Evolutionary conservation across 2,329 filamentous ascomycete species (phyloP).

Genomic region (Leptodontidium sp.): DNA sequence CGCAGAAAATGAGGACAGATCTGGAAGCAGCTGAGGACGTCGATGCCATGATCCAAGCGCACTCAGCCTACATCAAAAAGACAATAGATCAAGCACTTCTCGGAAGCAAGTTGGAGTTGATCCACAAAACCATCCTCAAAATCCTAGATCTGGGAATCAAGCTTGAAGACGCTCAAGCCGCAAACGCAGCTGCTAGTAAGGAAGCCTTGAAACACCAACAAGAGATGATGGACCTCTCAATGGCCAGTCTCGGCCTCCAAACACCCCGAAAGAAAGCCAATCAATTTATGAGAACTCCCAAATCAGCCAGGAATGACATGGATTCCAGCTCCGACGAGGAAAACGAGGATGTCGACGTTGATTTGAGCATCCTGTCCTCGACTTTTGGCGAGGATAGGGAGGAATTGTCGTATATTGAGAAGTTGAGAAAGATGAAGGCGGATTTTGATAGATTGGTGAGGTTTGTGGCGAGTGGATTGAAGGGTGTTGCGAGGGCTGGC

Average conservation of each 20-base stretch:
- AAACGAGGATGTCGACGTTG: slow-evolving; percentile 47
- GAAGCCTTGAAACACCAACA: slow-evolving; percentile 38
- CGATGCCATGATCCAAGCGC: slow-evolving; percentile 79
- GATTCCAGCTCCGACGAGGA: slow-evolving; percentile 50
- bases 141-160: slow-evolving; percentile 78
- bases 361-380: slow-evolving; percentile 50
- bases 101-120: slow-evolving; percentile 71
- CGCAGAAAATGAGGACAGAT: slow-evolving; percentile 60
- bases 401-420: slow-evolving; percentile 56
- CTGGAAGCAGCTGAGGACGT: slow-evolving; percentile 74
- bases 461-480: slow-evolving; percentile 77
- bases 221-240: slow-evolving; percentile 43
- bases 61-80: slow-evolving; percentile 68
- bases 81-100: slow-evolving; percentile 76
- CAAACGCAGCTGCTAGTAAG: slow-evolving; percentile 41
- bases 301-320: slow-evolving; percentile 41
- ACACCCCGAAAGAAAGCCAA: slow-evolving; percentile 43
- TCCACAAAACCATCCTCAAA: slow-evolving; percentile 76
- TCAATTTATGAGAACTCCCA: slow-evolving; percentile 34
- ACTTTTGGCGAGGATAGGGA: slow-evolving; percentile 36
- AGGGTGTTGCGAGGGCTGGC: slow-evolving; percentile 77
- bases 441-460: slow-evolving; percentile 72
- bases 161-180: slow-evolving; percentile 67
- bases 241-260: slow-evolving; percentile 45
- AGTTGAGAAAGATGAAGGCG: slow-evolving; percentile 63